Base-by-base conservation (phyloP, 495 filamentous ascomycete species). In the Venustampulla echinocandica region DNA sequence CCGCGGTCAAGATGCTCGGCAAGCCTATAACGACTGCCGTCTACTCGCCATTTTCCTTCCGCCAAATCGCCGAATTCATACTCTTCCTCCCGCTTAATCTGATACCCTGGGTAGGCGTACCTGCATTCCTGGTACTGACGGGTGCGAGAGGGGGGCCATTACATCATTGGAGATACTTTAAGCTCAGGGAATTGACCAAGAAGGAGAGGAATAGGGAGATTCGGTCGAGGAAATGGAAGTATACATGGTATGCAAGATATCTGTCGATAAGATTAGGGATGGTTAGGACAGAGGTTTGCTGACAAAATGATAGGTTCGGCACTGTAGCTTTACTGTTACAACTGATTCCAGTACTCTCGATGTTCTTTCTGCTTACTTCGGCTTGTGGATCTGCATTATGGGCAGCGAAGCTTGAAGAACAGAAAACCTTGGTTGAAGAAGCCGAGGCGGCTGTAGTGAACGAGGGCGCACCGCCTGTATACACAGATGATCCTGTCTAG, bases 61-160 rank as follows among this genome's bases (percentile, higher is more conserved):
- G 77, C n/a, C 84, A 90, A 56, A 88, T 88, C 44, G 51, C 81
- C 44, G 84, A 90, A 62, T 81, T 90, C 46, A 71, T 88, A 15
- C 44, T 84, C 11, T 87, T 83, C 55, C 68, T 97, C 1, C 90
- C 92, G 1, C 72, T 97, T 50, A 96, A 95, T 62, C 74, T 96
- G 18, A 81, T 98, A 24, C 92, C 92, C 0, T 75, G 88, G 10
- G 69, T 96, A 17, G 92, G 92, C 4, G 85, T 84, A 0, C 71
- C 80, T 1, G 60, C 87, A 34, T 98, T 93, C 62, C 69, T 96
- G 19, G 61, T 85, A 33, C 67, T 92, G 46, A 88, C 70, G 9
- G 77, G 75, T 1, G 66, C 74, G 0, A 64, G 76, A n/a, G 56
- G 75, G 14, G 77, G 77, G 10, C 77, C 75, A 21, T 61, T 80